Evolutionary conservation across 2,329 filamentous ascomycete species (phyloP).

Genomic region (Fusarium redolens): DNA sequence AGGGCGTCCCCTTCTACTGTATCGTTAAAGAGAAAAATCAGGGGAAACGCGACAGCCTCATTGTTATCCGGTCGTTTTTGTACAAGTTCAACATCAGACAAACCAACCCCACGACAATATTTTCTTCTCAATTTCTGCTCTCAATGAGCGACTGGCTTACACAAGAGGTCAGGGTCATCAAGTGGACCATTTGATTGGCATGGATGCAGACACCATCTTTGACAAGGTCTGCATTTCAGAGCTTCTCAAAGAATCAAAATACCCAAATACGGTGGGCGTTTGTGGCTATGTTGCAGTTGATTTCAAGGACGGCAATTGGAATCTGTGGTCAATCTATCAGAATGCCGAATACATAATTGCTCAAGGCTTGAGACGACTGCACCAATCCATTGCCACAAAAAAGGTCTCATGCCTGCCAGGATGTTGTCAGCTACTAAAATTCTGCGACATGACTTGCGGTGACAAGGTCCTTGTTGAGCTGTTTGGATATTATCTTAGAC

Average conservation of each 20-base stretch:
- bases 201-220: conserved; percentile 56
- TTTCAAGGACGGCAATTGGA: conserved; percentile 40
- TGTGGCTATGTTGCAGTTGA: conserved; percentile 54
- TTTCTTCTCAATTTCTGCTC: conserved; percentile 51
- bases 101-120: conserved; percentile 50
- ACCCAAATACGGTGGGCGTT: conserved; percentile 54
- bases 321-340: conserved; percentile 43
- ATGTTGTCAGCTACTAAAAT: conserved; percentile 39
- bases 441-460: conserved; percentile 42
- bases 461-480: conserved; percentile 37
- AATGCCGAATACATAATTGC: conserved; percentile 44
- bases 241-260: conserved; percentile 50
- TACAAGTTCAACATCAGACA: conserved; percentile 56
- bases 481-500: conserved; percentile 40
- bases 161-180: conserved; percentile 44
- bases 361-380: conserved; percentile 40
- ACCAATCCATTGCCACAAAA: conserved; percentile 43
- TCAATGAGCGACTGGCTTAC: conserved; percentile 49
- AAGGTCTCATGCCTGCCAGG: conserved; percentile 42
- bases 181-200: conserved; percentile 53
- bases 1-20: conserved; percentile 54
- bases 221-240: conserved; percentile 52
- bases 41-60: conserved; percentile 57
- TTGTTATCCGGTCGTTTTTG: conserved; percentile 55
- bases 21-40: conserved; percentile 58